A percentile compares a stretch with the other conserved stretches of the same genome.
Conservation (phyloP, 495 filamentous ascomycete genomes). For the Daldinia decipiens region DNA sequence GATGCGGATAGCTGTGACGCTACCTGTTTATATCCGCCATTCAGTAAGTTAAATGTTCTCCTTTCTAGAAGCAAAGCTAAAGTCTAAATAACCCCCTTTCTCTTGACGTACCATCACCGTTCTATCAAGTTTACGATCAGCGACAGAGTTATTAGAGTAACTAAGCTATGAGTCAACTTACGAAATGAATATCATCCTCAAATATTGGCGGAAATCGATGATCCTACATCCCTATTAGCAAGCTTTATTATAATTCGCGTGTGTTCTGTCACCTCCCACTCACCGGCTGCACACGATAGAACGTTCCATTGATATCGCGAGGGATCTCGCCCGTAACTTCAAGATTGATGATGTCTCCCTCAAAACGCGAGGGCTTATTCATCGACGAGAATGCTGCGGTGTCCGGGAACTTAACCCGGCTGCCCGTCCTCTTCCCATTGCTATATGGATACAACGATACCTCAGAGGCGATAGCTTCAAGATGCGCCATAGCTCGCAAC, state of each 20-base stretch:
- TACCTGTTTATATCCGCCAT: constrained; percentile 38
- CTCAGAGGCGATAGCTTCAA: constrained; percentile 55
- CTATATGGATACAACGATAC: constrained; percentile 51
- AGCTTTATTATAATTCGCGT: background rate
- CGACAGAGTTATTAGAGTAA: background rate
- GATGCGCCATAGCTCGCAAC: constrained; percentile 54
- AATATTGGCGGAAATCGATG: constrained; percentile 63
- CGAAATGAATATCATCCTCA: constrained; percentile 64
- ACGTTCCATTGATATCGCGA: constrained; percentile 62
- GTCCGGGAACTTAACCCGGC: constrained; percentile 58
- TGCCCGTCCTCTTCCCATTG: constrained; percentile 47
- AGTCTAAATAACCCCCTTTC: background rate
- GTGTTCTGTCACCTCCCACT: constrained; percentile 15
- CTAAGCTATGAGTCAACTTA: constrained; percentile 15
- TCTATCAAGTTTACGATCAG: constrained; percentile 15
- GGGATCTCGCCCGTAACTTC: constrained; percentile 62
- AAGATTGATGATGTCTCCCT: constrained; percentile 60
- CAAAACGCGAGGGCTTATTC: constrained; percentile 59
- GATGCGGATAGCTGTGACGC: constrained; percentile 65
- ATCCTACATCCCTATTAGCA: constrained; percentile 39
- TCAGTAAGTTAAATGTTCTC: background rate
- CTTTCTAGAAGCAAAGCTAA: background rate
- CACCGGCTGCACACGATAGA: constrained; percentile 63
- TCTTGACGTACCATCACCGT: constrained; percentile 45
- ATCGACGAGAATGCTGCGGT: constrained; percentile 59